Evolutionary conservation across 2,329 filamentous ascomycete genomes (phyloP).

Genomic region (Leptodontidium sp.): DNA sequence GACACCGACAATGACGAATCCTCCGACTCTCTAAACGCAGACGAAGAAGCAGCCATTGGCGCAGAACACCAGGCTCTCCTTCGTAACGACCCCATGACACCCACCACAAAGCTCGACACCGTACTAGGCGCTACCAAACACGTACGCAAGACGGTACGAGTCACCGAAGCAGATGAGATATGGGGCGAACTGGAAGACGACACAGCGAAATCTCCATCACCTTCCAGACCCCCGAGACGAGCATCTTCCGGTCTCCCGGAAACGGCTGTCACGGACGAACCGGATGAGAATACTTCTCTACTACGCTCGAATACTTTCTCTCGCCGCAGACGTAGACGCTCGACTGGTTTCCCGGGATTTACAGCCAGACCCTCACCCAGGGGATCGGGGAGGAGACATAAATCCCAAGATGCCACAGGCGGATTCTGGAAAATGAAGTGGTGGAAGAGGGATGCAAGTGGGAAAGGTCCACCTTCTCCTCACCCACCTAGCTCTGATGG

Average conservation of each 20-base stretch:
- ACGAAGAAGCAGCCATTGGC: slow-evolving; percentile 46
- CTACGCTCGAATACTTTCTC: slow-evolving; percentile 35
- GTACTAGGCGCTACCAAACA: slow-evolving; percentile 43
- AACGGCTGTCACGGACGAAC: slow-evolving; percentile 26
- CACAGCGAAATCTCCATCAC: slow-evolving; percentile 49
- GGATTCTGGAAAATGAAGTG: slow-evolving; percentile 64
- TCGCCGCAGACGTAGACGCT: slow-evolving; percentile 59
- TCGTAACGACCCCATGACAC: slow-evolving; percentile 43
- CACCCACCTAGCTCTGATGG: slow-evolving; percentile 22
- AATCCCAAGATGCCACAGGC: slow-evolving; percentile 59
- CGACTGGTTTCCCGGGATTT: slow-evolving; percentile 69
- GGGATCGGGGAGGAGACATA: slow-evolving; percentile 44
- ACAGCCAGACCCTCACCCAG: slow-evolving; percentile 54
- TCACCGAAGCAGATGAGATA: slow-evolving; percentile 77
- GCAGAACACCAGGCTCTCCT: slow-evolving; percentile 43
- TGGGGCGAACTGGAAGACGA: slow-evolving; percentile 90
- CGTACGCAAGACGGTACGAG: slow-evolving; percentile 42
- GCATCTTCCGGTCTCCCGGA: slow-evolving; percentile 28
- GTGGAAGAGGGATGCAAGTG: slow-evolving; percentile 52
- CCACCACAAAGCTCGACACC: slow-evolving; percentile 44
- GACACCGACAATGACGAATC: slow-evolving; percentile 66
- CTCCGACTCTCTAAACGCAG: slow-evolving; percentile 57
- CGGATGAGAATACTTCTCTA: slow-evolving; percentile 42
- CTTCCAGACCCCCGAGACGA: slow-evolving; percentile 34
- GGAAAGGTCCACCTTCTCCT: slow-evolving; percentile 36